Evolutionary conservation across 164 flowering plant genomes (phyloP), one percentile per base, ranked within the genome.

Genomic region (Vitis cinerea): DNA sequence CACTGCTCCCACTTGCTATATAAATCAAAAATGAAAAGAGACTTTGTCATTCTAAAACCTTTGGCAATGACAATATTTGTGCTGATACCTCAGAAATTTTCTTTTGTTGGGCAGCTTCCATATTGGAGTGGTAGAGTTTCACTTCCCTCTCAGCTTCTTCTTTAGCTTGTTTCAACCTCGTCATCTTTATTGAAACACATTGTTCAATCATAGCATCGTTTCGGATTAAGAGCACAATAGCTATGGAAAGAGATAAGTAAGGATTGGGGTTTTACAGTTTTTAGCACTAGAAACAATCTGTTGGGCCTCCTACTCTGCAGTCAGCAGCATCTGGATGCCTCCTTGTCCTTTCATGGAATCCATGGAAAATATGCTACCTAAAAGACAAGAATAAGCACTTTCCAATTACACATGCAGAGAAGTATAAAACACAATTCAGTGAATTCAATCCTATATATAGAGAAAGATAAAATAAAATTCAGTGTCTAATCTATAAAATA

Each of bases 261-360:
- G 44, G 44, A 6, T 31, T 31, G 44, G 44, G 44, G 7, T 54
- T 52, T 77, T 80, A 89, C 91, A 59, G 65, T 77, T 82, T 80
- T 83, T 83, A 10, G 94, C 91, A 67, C 47, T 68, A 17, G 87
- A 16, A 31, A 87, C 75, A 55, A 86, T 83, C 10, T 83, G 87
- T 65, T 81, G 91, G 16, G 91, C 90, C 59, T 89, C 90, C 50
- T 89, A 87, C 66, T 87, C 94, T 30, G 90, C 94, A 64, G 77
- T 74, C 17, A 87, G 78, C 65, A 89, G 77, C 87, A 82, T 81
- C 67, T 89, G 94, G 64, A 89, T 85, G 50, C 94, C 89, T 67
- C 89, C 90, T 72, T 84, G 91, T 48, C 87, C 88, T 74, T 75
- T 84, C n/a, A 80, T 73, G 48, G 84, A 71, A 63, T 83, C 87